Conservation (phyloP, 768 basidiomycete genomes). For the Trichaptum fuscoviolaceum region DNA sequence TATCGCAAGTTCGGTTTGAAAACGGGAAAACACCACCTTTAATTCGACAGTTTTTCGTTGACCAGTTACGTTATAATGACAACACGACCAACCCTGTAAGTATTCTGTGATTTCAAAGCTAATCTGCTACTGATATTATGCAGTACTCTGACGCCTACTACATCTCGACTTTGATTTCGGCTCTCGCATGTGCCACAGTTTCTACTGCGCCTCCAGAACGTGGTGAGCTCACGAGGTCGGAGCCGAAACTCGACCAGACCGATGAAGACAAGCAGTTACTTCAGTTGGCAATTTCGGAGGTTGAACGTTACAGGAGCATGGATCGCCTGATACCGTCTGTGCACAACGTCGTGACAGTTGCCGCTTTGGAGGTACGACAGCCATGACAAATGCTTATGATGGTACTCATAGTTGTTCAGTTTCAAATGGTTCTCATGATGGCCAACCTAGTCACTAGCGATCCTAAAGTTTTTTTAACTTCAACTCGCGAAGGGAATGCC, state of each 20-base stretch:
- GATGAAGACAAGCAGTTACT: constrained; percentile 65
- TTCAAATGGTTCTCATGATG: constrained; percentile 70
- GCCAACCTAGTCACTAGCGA: constrained; percentile 77
- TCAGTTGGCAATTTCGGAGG: constrained; percentile 70
- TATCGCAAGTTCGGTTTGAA: constrained; percentile 82
- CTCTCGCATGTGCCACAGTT: constrained; percentile 74
- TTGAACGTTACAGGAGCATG: constrained; percentile 91
- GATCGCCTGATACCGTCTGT: constrained; percentile 92
- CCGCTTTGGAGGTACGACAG: constrained; percentile 75
- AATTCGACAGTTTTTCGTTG: constrained; percentile 83
- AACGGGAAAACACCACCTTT: constrained; percentile 82
- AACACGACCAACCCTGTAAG: constrained; percentile 86
- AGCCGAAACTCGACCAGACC: constrained; percentile 60
- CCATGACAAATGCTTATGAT: constrained; percentile 9
- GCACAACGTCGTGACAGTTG: constrained; percentile 89
- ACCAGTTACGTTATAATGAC: constrained; percentile 92
- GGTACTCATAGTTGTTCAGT: constrained; percentile 37
- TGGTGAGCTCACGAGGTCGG: constrained; percentile 68
- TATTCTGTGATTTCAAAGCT: constrained; percentile 13
- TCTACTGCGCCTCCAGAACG: constrained; percentile 75
- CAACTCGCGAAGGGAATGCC: constrained; percentile 96
- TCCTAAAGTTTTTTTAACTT: constrained; percentile 72
- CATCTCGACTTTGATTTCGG: constrained; percentile 79
- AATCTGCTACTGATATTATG: constrained; percentile 7
- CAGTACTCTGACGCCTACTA: constrained; percentile 92